Percentiles rank a stretch among this genome's conserved stretches.
Conservation (phyloP, 805 yeast species). For the Schwanniomyces sp. region DNA sequence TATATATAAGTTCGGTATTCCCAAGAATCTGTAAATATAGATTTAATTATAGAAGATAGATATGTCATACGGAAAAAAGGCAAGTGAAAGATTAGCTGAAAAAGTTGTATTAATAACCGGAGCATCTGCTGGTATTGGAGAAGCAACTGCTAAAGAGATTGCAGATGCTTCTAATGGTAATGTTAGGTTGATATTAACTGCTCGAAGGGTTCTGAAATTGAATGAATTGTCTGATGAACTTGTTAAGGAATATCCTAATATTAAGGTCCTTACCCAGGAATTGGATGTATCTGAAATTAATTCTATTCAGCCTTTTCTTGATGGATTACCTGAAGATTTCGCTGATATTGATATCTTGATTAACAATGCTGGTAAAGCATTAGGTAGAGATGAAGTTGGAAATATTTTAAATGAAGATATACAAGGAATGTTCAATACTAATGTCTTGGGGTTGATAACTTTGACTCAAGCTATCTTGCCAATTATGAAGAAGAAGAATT, state of each 20-base stretch:
- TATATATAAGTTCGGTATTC: not conserved
- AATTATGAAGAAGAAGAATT: constrained; percentile 64
- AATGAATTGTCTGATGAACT: constrained; percentile 49
- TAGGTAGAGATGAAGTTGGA: constrained; percentile 79
- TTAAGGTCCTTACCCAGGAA: constrained; percentile 57
- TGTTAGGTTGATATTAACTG: constrained; percentile 69
- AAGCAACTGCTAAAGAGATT: constrained; percentile 85
- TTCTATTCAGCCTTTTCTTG: constrained; percentile 50
- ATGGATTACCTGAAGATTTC: constrained; percentile 56
- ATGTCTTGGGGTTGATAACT: constrained; percentile 81
- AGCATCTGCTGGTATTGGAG: constrained; percentile 95
- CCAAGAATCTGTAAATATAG: no score
- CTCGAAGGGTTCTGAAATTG: constrained; percentile 71
- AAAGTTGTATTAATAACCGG: constrained; percentile 90
- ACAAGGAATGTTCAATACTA: constrained; percentile 76
- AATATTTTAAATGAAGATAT: constrained; percentile 62
- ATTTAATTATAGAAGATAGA: not conserved
- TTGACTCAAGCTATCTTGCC: constrained; percentile 79
- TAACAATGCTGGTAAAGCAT: constrained; percentile 79
- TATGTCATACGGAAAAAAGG: constrained; percentile 70
- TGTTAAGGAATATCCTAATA: constrained; percentile 46
- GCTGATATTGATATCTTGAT: constrained; percentile 64
- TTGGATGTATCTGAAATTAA: constrained; percentile 43
- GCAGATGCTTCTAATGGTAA: constrained; percentile 76
- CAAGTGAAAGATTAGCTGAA: constrained; percentile 77